Percentiles rank a stretch among this genome's conserved stretches.
Conservation (phyloP, 768 basidiomycete species). For the Ramaria rubella region DNA sequence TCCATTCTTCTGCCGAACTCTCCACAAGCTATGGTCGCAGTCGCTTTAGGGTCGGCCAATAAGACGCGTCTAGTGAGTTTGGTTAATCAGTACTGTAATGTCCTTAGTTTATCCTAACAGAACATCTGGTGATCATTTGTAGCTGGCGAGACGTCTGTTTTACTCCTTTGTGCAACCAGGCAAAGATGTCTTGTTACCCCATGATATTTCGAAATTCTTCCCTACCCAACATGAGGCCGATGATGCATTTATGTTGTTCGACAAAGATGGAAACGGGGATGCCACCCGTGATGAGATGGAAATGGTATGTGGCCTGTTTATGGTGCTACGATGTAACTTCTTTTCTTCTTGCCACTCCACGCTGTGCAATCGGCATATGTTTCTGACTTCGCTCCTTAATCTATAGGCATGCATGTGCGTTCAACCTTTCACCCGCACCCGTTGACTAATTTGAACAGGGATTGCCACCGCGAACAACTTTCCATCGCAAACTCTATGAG, state of each 20-base stretch:
- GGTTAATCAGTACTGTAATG: background rate
- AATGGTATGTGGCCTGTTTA: constrained; percentile 48
- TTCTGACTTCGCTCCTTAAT: background rate
- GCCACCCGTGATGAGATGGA: constrained; percentile 68
- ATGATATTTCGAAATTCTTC: constrained; percentile 72
- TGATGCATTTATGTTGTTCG: constrained; percentile 60
- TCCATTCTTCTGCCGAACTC: constrained; percentile 87
- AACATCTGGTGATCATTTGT: background rate
- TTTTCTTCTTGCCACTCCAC: background rate
- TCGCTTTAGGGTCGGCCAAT: constrained; percentile 71
- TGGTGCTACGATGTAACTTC: constrained; percentile 20
- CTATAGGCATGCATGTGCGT: constrained; percentile 11
- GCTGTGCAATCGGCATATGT: too few species aligned
- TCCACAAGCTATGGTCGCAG: constrained; percentile 72
- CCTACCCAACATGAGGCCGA: constrained; percentile 58
- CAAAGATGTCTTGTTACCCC: constrained; percentile 49
- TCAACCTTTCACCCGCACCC: background rate
- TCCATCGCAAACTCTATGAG: constrained; percentile 82
- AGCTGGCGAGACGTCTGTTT: constrained; percentile 81
- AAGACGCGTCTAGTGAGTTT: constrained; percentile 59
- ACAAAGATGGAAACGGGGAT: constrained; percentile 69
- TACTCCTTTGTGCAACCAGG: constrained; percentile 72
- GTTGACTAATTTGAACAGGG: constrained; percentile 35
- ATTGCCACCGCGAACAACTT: constrained; percentile 79
- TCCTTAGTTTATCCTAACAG: background rate